Percentiles rank a stretch among this genome's conserved stretches.
phyloP scores from a whole-genome alignment of 1,284 basidiomycete species.

The Malassezia globosa region DNA sequence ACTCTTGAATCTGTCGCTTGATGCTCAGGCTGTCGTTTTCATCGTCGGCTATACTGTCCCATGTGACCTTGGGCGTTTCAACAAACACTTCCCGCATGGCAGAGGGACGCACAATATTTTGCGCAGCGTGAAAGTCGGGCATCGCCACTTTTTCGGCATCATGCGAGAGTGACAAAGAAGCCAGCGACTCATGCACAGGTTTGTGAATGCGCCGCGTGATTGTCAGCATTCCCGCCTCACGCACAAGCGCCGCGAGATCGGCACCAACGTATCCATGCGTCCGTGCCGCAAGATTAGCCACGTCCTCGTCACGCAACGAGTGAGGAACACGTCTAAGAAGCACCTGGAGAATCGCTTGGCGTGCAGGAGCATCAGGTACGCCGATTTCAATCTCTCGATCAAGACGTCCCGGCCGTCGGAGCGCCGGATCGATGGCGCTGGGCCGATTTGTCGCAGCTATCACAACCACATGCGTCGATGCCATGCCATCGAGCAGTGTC shows the following conservation, averaged over 20 bases:
- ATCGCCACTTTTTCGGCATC: not conserved
- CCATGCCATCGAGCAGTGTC: conserved; percentile 87
- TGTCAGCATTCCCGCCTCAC: conserved; percentile 80
- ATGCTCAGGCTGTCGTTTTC: conserved; percentile 19
- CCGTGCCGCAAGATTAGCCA: conserved; percentile 60
- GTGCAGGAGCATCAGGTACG: conserved; percentile 72
- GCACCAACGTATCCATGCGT: conserved; percentile 97
- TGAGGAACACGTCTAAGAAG: conserved; percentile 72
- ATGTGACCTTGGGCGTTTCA: conserved; percentile 70
- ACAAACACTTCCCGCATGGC: conserved; percentile 87
- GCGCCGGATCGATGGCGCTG: conserved; percentile 90
- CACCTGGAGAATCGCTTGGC: conserved; percentile 70
- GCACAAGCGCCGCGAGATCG: conserved; percentile 78
- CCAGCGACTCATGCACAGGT: conserved; percentile 18
- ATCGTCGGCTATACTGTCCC: conserved; percentile 60
- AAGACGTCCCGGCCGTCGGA: conserved; percentile 84
- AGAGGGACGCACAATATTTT: conserved; percentile 73
- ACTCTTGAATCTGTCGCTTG: conserved; percentile 32
- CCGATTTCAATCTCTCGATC: conserved; percentile 97
- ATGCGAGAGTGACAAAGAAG: conserved; percentile 18
- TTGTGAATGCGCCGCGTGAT: conserved; percentile 11
- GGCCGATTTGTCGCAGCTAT: conserved; percentile 95
- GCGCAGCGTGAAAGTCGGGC: conserved; percentile 60
- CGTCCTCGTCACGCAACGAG: conserved; percentile 55
- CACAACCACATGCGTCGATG: conserved; percentile 62